Conservation (phyloP, 2,329 filamentous ascomycete genomes). For the Aspergillus quadricinctus region DNA sequence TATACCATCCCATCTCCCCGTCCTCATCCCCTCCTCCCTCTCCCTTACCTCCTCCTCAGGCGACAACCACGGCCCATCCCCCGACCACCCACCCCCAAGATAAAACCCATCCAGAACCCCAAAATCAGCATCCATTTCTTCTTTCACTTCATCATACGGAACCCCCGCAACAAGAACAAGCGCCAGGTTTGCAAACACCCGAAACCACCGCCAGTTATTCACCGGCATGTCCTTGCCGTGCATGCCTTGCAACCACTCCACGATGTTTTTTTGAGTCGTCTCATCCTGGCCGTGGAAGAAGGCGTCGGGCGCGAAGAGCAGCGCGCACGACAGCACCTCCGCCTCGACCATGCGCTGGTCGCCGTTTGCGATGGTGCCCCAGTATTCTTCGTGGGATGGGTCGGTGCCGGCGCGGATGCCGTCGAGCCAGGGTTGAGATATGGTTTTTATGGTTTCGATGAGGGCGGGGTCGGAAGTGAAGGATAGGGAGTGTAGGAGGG, state of each 20-base stretch:
- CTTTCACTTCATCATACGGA: background rate
- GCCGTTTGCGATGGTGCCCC: conserved; percentile 15
- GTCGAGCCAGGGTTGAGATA: background rate
- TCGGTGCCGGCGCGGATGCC: conserved; percentile 15
- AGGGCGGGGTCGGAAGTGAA: background rate
- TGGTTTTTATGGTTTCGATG: background rate
- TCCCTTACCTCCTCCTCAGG: background rate
- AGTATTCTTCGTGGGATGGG: conserved; percentile 18
- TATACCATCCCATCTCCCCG: background rate
- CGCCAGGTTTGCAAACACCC: conserved; percentile 12
- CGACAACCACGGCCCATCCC: conserved; percentile 11
- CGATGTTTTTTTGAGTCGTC: conserved; percentile 9
- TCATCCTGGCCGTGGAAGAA: conserved; percentile 12
- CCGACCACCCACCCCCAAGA: conserved; percentile 12
- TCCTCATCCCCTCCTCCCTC: background rate
- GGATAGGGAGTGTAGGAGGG: conserved; percentile 18
- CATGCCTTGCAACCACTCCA: conserved; percentile 7
- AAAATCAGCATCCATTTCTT: conserved; percentile 7
- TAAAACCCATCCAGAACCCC: conserved; percentile 13
- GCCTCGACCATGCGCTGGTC: conserved; percentile 25
- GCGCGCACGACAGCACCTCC: conserved; percentile 14
- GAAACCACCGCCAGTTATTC: conserved; percentile 18
- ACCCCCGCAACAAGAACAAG: conserved; percentile 6
- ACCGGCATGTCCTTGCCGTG: conserved; percentile 12
- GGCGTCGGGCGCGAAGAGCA: conserved; percentile 14